These are phyloP conservation scores for Thelephora aurantiotincta DNA, from an alignment of 768 basidiomycete genomes.

Conservation along the genomic window DNA sequence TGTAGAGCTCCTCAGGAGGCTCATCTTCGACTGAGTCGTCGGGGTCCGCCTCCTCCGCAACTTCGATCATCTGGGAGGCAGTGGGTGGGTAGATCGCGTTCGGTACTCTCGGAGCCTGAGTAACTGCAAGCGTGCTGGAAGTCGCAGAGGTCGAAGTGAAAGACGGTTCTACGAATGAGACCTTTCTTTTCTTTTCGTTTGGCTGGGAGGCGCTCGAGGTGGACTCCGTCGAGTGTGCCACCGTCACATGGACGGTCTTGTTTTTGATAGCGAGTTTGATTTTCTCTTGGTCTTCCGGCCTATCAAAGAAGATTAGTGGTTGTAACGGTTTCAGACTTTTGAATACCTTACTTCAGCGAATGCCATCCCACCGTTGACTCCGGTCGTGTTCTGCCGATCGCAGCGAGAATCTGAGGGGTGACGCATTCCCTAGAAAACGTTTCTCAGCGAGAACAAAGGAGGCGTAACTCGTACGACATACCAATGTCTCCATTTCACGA, in stretches of 20 bases:
- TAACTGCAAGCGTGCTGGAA: background rate
- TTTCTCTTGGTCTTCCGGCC: constrained; percentile 47
- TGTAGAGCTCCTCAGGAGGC: constrained; percentile 52
- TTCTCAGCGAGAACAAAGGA: constrained; percentile 2
- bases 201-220: constrained; percentile 9
- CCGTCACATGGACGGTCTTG: too few relatives aligned
- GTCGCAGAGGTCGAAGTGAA: background rate
- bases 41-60: constrained; percentile 24
- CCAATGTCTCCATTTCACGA: constrained; percentile 70
- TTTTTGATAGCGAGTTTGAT: constrained; percentile 37
- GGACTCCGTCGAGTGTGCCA: constrained; percentile 3
- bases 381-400: constrained; percentile 1
- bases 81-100: constrained; percentile 6
- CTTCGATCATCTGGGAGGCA: constrained; percentile 11
- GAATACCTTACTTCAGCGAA: too few relatives aligned
- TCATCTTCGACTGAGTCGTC: constrained; percentile 32
- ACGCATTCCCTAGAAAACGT: constrained; percentile 49
- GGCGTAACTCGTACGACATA: constrained; percentile 17
- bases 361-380: too few relatives aligned
- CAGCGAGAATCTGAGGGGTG: constrained; percentile 37
- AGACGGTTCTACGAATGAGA: background rate
- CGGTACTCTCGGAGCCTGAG: constrained; percentile 6
- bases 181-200: background rate
- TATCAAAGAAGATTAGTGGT: background rate
- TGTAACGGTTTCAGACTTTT: too few relatives aligned